Evolutionary conservation across 441 rosid genomes (phyloP).

Genomic region (Populus hybrid): DNA sequence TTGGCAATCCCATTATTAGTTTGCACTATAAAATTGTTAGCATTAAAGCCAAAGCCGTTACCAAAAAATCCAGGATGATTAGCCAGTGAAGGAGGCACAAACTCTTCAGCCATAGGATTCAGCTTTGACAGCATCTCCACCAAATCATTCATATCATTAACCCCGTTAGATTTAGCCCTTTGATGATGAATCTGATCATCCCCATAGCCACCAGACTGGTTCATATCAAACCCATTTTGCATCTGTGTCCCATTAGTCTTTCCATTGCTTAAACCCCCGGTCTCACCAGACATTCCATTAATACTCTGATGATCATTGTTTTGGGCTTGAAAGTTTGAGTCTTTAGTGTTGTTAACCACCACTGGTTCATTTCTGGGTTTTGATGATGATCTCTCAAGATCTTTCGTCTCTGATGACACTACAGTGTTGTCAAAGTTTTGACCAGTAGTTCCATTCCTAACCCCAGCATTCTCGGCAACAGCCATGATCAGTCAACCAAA

Average conservation of each 20-base stretch:
- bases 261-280: slow-evolving; percentile 20
- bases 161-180: slow-evolving; percentile 17
- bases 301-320: slow-evolving; percentile 32
- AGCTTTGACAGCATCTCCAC: slow-evolving; percentile 71
- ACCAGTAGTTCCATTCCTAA: slow-evolving; percentile 52
- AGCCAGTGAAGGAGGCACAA: slow-evolving; percentile 70
- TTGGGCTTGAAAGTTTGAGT: slow-evolving; percentile 18
- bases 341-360: slow-evolving; percentile 21
- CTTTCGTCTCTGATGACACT: slow-evolving; percentile 43
- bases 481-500: slow-evolving; percentile 61
- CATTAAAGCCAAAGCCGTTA: slow-evolving; percentile 53
- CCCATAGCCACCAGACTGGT: slow-evolving; percentile 31
- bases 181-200: slow-evolving; percentile 26
- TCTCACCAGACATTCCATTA: slow-evolving; percentile 18
- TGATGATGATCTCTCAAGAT: slow-evolving; percentile 36
- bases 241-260: slow-evolving; percentile 28
- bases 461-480: slow-evolving; percentile 82
- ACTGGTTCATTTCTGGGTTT: slow-evolving; percentile 40
- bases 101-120: slow-evolving; percentile 87
- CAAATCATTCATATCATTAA: slow-evolving; percentile 56
- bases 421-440: slow-evolving; percentile 52
- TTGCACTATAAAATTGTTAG: slow-evolving; percentile 49
- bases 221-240: slow-evolving; percentile 36
- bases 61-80: slow-evolving; percentile 29
- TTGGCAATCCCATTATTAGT: slow-evolving; percentile 36